Conservation (phyloP, 495 filamentous ascomycete species). For the Hypoxylon rickii region DNA sequence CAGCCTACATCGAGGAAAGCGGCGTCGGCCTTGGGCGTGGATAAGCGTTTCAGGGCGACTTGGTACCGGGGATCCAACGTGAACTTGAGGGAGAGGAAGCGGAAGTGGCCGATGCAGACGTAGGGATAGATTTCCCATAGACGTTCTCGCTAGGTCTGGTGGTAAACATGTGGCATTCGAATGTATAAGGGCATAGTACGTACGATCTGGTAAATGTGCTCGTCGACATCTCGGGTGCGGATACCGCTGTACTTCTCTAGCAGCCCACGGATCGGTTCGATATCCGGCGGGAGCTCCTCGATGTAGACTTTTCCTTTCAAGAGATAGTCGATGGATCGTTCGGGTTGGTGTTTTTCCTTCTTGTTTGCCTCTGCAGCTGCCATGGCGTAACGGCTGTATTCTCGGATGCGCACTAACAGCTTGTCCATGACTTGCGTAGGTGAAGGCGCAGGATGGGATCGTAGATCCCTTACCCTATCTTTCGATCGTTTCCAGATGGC, state of each 20-base stretch:
- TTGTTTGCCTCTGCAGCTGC: not conserved
- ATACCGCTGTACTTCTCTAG: constrained; percentile 56
- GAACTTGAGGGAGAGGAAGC: constrained; percentile 54
- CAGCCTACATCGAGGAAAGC: constrained; percentile 54
- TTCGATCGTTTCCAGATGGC: not conserved
- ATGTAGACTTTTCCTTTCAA: constrained; percentile 25
- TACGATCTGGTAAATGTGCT: constrained; percentile 55
- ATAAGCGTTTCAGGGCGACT: constrained; percentile 47
- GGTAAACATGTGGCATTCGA: not conserved
- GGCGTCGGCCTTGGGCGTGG: constrained; percentile 37
- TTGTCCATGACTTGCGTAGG: constrained; percentile 12
- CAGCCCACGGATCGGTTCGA: constrained; percentile 38
- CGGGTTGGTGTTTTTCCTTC: constrained; percentile 10
- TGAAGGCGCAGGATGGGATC: not conserved
- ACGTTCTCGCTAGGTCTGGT: constrained; percentile 46
- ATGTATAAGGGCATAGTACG: constrained; percentile 5
- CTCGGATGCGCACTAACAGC: constrained; percentile 13
- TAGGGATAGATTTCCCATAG: constrained; percentile 54
- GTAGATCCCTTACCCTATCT: not conserved
- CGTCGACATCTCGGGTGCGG: constrained; percentile 46
- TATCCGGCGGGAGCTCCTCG: constrained; percentile 37
- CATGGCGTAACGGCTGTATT: constrained; percentile 19
- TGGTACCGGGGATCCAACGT: constrained; percentile 38
- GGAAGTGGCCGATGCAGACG: constrained; percentile 58
- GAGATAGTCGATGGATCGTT: constrained; percentile 16